Conservation (phyloP, 768 basidiomycete species). For the Tricholoma saponaceum region DNA sequence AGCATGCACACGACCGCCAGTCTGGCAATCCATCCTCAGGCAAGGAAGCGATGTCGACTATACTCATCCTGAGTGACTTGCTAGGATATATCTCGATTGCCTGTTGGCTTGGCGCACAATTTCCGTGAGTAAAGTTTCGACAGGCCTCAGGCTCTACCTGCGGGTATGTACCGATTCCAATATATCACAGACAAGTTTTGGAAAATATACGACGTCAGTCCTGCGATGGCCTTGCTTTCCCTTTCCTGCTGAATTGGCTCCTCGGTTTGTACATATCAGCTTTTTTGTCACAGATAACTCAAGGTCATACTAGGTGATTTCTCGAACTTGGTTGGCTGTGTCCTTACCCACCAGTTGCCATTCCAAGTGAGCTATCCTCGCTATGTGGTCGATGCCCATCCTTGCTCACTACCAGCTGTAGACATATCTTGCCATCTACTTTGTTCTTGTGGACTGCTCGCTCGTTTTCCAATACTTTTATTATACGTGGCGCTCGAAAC, state of each 20-base stretch:
- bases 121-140: slow-evolving; percentile 85
- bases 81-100: slow-evolving; percentile 69
- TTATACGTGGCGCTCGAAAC: slow-evolving; percentile 46
- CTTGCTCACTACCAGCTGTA: slow-evolving; percentile 24
- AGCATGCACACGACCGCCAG: neutral
- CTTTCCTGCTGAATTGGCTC: slow-evolving; percentile 92
- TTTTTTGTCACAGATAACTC: neutral
- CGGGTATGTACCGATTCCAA: neutral
- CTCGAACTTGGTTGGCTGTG: slow-evolving; percentile 87
- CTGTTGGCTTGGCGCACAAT: slow-evolving; percentile 85
- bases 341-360: slow-evolving; percentile 89
- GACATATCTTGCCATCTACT: slow-evolving; percentile 92
- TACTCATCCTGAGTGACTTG: slow-evolving; percentile 47
- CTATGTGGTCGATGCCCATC: slow-evolving; percentile 8
- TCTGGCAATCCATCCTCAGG: neutral
- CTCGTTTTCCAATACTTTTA: slow-evolving; percentile 81
- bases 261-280: slow-evolving; percentile 51
- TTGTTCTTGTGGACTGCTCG: slow-evolving; percentile 75
- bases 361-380: slow-evolving; percentile 68
- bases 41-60: neutral
- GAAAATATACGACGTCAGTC: slow-evolving; percentile 74
- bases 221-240: slow-evolving; percentile 87
- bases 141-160: too few species aligned
- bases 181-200: slow-evolving; percentile 63
- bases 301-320: slow-evolving; percentile 64